Base-by-base conservation (phyloP, 1,284 basidiomycete genomes). In the Termitomyces sp. region DNA sequence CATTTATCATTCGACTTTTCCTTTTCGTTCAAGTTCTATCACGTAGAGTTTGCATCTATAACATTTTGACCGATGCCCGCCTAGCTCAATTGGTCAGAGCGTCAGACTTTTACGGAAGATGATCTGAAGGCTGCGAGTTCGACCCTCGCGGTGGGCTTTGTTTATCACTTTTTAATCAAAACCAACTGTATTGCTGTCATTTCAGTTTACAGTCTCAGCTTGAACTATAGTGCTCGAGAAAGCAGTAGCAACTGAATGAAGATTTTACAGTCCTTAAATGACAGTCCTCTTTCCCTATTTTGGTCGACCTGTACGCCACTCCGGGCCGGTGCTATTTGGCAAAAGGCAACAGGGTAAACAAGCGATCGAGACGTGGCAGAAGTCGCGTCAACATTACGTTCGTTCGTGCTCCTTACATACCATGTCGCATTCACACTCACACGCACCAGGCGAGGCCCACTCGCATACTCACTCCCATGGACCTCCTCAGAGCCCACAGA, bases 51-150 rank as follows among this genome's bases (percentile, higher is more conserved):
- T n/a, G n/a, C n/a, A n/a, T n/a, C n/a, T n/a, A n/a, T n/a, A n/a
- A n/a, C n/a, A n/a, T n/a, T n/a, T n/a, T n/a, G n/a, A n/a, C n/a
- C n/a, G n/a, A n/a, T 30, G 28, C 28, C 28, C 28, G 28, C 28
- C 28, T 30, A 30, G 28, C 28, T 30, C 28, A 30, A 30, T 30
- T 7, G 28, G 28, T 7, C 9, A 30, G 28, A 30, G 28, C 28
- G 28, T 30, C 28, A 30, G 28, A 30, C 28, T 30, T 30, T 30
- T 30, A 30, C 6, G 28, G 3, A 30, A 30, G 28, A 7, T 3
- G 4, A 84, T 86, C 84, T 86, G 86, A 88, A 88, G 86, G 86
- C 84, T 89, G 86, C 84, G 84, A 87, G 86, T 89, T 88, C 86
- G 87, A 88, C 85, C 85, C 86, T 88, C 86, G 84, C 86, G 85